These are phyloP conservation scores for Phlyctochytrium bullatum DNA, from an alignment of 192 early-diverging fungal species.

Conservation along the genomic window DNA sequence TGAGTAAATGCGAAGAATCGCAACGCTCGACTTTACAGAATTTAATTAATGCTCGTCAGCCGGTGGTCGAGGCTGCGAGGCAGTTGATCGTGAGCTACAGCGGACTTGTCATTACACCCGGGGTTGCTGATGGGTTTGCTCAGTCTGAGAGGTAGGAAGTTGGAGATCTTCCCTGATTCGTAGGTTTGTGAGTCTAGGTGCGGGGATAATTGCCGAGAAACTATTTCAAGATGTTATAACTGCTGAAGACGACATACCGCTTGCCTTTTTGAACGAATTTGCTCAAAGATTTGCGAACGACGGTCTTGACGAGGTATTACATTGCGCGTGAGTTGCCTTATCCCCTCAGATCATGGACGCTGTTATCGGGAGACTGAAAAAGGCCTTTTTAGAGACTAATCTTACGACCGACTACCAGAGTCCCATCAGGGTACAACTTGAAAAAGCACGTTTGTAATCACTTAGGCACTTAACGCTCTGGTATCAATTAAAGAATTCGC, in stretches of 20 bases:
- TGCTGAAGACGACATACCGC: conserved; percentile 54
- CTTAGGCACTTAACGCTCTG: conserved; percentile 51
- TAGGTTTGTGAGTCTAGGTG: conserved; percentile 35
- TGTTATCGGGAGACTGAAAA: conserved; percentile 49
- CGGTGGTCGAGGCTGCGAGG: conserved; percentile 55
- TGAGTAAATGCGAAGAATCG: background rate
- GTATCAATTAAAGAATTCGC: conserved; percentile 57
- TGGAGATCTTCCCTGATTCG: conserved; percentile 9
- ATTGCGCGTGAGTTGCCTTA: background rate
- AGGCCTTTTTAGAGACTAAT: conserved; percentile 39
- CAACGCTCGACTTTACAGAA: conserved; percentile 23
- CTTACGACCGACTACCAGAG: conserved; percentile 51
- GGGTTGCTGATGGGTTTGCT: conserved; percentile 88
- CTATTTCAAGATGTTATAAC: conserved; percentile 58
- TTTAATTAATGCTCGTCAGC: conserved; percentile 48
- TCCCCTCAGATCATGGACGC: conserved; percentile 51
- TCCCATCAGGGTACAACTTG: conserved; percentile 32
- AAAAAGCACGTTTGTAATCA: too few species aligned
- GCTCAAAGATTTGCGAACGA: conserved; percentile 60
- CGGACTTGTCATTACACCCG: conserved; percentile 70
- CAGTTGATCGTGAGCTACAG: conserved; percentile 77
- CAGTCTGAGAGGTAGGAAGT: conserved; percentile 54
- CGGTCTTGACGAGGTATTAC: conserved; percentile 55
- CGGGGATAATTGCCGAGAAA: conserved; percentile 36
- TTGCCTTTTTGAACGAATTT: conserved; percentile 64